Conservation (phyloP, 1,284 basidiomycete species). For the Pisolithus thermaeus region DNA sequence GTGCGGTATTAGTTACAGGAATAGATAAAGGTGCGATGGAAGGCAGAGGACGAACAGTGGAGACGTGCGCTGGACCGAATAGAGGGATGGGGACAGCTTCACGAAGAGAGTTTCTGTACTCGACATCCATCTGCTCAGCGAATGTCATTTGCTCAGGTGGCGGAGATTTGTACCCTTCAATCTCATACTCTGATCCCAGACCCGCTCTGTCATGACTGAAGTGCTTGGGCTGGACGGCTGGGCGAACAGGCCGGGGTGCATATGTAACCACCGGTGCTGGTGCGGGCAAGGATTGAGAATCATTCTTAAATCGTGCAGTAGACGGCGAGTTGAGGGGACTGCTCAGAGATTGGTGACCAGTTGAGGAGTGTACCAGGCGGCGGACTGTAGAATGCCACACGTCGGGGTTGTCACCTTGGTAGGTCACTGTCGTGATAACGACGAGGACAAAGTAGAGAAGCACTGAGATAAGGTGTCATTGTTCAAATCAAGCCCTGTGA, state of each 20-base stretch:
- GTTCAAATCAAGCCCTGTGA: background rate
- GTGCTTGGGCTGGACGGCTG: conserved; percentile 29
- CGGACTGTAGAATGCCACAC: conserved; percentile 52
- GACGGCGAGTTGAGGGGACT: conserved; percentile 30
- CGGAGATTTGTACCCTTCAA: conserved; percentile 39
- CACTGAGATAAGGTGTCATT: conserved; percentile 28
- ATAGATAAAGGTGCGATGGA: background rate
- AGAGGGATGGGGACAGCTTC: conserved; percentile 20
- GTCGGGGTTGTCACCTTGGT: conserved; percentile 34
- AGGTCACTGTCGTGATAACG: conserved; percentile 30
- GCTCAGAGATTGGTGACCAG: conserved; percentile 21
- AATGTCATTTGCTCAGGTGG: conserved; percentile 1
- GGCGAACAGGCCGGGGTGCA: conserved; percentile 39
- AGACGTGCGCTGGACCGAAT: background rate
- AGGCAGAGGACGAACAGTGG: background rate
- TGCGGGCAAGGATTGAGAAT: conserved; percentile 15
- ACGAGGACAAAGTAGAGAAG: conserved; percentile 39
- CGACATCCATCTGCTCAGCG: conserved; percentile 21
- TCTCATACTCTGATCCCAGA: conserved; percentile 37
- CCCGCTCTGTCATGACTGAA: conserved; percentile 29
- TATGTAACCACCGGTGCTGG: conserved; percentile 23
- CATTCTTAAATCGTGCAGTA: conserved; percentile 27
- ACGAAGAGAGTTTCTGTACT: conserved; percentile 15
- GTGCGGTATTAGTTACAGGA: conserved; percentile 11
- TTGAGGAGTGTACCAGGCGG: conserved; percentile 37